phyloP scores from a whole-genome alignment of 192 early-diverging fungal genomes.

The Thamnidium elegans region DNA sequence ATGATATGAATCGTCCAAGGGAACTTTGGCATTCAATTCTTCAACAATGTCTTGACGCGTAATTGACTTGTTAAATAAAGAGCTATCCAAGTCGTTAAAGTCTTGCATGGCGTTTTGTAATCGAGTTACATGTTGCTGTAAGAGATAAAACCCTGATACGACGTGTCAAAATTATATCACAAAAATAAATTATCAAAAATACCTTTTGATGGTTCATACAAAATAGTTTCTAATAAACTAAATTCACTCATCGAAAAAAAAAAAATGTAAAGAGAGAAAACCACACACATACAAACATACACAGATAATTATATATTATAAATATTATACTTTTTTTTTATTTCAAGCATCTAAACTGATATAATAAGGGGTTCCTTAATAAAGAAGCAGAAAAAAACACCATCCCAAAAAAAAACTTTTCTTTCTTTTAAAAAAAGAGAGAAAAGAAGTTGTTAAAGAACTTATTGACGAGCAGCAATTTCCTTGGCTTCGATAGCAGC shows the following conservation, averaged over 20 bases:
- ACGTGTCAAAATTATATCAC: not conserved
- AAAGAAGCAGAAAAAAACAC: not conserved
- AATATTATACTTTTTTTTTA: not conserved
- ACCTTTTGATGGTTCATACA: conserved; percentile 24
- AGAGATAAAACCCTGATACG: conserved; percentile 9
- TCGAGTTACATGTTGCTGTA: not conserved
- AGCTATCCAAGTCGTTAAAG: not conserved
- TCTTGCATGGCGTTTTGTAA: conserved; percentile 9
- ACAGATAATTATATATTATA: not conserved
- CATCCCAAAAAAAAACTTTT: not conserved
- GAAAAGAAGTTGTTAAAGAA: not conserved
- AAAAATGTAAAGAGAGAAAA: too few species aligned
- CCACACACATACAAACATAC: too few species aligned
- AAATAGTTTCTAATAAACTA: conserved; percentile 22
- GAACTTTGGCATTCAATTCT: not conserved
- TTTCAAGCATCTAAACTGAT: not conserved
- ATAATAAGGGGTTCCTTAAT: not conserved
- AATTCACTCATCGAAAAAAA: conserved; percentile 5
- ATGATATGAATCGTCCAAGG: not conserved
- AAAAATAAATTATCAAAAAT: not conserved
- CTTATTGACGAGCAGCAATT: conserved; percentile 44
- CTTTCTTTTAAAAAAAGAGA: not conserved
- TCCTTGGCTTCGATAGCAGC: conserved; percentile 54
- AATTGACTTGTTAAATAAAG: not conserved
- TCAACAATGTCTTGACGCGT: not conserved